phyloP scores from a whole-genome alignment of 1,284 basidiomycete genomes.

The Boletus sp. region DNA sequence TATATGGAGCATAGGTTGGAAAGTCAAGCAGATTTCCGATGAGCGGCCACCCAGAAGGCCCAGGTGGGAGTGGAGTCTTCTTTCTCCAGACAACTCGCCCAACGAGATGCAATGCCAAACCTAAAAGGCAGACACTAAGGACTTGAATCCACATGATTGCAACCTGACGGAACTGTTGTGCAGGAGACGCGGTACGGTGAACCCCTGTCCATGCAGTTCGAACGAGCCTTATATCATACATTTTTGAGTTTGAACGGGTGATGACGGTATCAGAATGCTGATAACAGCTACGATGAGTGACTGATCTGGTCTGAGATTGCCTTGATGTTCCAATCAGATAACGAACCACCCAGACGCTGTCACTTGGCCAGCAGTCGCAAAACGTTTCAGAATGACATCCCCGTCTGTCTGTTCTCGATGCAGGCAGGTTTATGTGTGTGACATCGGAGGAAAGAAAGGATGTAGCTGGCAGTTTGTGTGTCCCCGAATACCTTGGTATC shows the following conservation, averaged over 20 bases:
- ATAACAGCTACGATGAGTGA: too few relatives aligned
- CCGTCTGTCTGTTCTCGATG: too few relatives aligned
- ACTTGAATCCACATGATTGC: not conserved
- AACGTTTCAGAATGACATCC: too few relatives aligned
- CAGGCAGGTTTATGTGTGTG: too few relatives aligned
- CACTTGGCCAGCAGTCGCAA: too few relatives aligned
- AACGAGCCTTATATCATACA: not conserved
- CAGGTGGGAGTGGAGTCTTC: conserved; percentile 23
- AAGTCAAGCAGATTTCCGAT: conserved; percentile 43
- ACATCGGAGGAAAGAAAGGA: too few relatives aligned
- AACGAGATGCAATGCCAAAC: not conserved
- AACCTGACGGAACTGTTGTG: not conserved
- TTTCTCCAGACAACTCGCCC: not conserved
- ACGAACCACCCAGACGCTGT: too few relatives aligned
- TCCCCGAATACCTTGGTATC: too few relatives aligned
- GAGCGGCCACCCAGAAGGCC: conserved; percentile 28
- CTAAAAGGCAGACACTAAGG: not conserved
- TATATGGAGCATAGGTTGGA: conserved; percentile 40
- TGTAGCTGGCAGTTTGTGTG: too few relatives aligned
- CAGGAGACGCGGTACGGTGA: not conserved
- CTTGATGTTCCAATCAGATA: too few relatives aligned
- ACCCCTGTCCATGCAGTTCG: not conserved
- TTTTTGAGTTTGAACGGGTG: not conserved
- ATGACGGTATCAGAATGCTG: too few relatives aligned
- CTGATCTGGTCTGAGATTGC: too few relatives aligned